phyloP scores from a whole-genome alignment of 345 rosid genomes.

The Euphorbia peplus region DNA sequence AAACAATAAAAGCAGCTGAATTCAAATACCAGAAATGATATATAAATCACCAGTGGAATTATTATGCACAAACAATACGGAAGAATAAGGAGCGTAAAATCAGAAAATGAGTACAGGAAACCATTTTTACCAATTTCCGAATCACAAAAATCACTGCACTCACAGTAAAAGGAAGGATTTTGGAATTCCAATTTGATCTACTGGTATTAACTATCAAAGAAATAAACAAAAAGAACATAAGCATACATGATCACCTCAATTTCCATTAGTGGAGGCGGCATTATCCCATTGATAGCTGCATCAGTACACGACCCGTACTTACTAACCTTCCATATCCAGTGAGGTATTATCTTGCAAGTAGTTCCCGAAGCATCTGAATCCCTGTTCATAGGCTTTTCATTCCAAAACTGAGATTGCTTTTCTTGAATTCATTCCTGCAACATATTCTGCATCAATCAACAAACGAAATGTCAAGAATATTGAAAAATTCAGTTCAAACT shows the following conservation, averaged over 20 bases:
- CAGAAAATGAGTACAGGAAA: background rate
- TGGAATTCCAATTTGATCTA: background rate
- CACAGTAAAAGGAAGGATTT: background rate
- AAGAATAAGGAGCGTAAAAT: background rate
- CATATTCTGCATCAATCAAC: constrained; percentile 43
- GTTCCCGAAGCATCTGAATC: constrained; percentile 43
- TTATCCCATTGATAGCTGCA: constrained; percentile 83
- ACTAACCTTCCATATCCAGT: constrained; percentile 84
- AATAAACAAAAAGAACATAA: no score
- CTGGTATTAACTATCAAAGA: no score
- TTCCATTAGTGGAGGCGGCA: constrained; percentile 94
- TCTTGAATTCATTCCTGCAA: constrained; percentile 66
- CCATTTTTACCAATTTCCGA: background rate
- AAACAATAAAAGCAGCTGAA: constrained; percentile 92
- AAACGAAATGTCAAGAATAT: background rate
- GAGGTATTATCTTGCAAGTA: constrained; percentile 50
- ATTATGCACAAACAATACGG: background rate
- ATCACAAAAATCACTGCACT: background rate
- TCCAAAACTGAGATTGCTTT: constrained; percentile 62
- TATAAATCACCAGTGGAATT: constrained; percentile 27
- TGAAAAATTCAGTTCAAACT: background rate
- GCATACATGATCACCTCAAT: constrained; percentile 60
- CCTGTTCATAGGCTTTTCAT: constrained; percentile 44
- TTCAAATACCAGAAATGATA: constrained; percentile 54
- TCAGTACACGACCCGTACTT: constrained; percentile 79